These are phyloP conservation scores for Fusarium lateritium DNA, from an alignment of 2,329 filamentous ascomycete genomes.

Conservation along the genomic window DNA sequence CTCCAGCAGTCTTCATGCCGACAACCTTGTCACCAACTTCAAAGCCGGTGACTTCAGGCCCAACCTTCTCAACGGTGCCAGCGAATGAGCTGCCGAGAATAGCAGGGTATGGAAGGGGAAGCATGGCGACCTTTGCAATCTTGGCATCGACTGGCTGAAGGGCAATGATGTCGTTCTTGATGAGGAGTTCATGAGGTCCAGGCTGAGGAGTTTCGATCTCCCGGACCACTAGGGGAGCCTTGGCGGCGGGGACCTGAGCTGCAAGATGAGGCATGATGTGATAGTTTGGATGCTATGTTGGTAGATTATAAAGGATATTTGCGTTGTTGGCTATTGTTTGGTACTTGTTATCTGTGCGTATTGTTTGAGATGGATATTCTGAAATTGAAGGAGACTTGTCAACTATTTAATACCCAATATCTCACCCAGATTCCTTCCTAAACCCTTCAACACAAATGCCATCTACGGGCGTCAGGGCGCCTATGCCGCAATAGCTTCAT, in stretches of 20 bases:
- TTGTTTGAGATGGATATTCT: background rate
- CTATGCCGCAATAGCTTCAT: background rate
- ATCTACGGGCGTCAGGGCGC: no score
- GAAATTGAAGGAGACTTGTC: background rate
- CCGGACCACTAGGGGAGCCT: constrained; percentile 25
- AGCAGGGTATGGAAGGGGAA: constrained; percentile 33
- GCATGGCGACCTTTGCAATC: constrained; percentile 40
- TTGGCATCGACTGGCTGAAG: constrained; percentile 42
- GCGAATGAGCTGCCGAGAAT: constrained; percentile 37
- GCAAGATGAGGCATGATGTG: constrained; percentile 34
- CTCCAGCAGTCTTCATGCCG: constrained; percentile 35
- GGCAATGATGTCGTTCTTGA: constrained; percentile 40
- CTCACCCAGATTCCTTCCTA: no score
- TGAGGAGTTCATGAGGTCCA: constrained; percentile 36
- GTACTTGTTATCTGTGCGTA: background rate
- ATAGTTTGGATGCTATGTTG: rapidly evolving
- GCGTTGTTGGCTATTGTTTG: rapidly evolving
- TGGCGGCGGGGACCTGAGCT: constrained; percentile 31
- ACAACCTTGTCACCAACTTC: constrained; percentile 37
- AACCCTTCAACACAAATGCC: no score
- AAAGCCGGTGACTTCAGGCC: constrained; percentile 19
- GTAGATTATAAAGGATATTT: background rate
- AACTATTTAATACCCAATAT: background rate
- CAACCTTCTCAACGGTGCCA: constrained; percentile 32
- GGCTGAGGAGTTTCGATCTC: constrained; percentile 38